These are phyloP conservation scores for Tulasnella sp. DNA, from an alignment of 768 basidiomycete genomes.

Conservation along the genomic window DNA sequence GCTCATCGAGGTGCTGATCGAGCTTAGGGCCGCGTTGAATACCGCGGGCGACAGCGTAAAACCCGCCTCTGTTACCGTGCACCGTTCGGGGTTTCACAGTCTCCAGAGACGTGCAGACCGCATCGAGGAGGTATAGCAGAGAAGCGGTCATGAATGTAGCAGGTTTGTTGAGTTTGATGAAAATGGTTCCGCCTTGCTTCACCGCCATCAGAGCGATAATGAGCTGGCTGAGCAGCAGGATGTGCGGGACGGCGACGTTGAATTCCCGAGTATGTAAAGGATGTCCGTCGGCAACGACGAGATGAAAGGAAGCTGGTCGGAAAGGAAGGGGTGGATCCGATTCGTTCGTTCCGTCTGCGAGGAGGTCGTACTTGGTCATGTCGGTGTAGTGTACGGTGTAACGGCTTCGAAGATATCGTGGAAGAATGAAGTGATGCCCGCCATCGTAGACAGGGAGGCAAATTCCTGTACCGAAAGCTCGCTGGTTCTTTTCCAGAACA, in stretches of 20 bases:
- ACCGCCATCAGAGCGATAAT: neutral
- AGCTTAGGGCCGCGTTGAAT: neutral
- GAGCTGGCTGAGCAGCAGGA: neutral
- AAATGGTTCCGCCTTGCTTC: neutral
- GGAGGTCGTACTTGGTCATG: neutral
- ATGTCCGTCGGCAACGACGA: neutral
- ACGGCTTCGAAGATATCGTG: neutral
- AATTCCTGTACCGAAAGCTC: neutral
- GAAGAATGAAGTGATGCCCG: neutral
- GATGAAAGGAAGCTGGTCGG: neutral
- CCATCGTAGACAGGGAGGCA: neutral
- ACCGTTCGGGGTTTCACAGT: neutral
- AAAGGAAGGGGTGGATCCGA: neutral
- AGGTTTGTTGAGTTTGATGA: neutral
- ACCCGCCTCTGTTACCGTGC: neutral
- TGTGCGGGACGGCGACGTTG: neutral
- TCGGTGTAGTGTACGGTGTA: constrained; percentile 1
- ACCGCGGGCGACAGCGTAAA: constrained; percentile 1
- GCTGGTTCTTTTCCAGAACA: neutral
- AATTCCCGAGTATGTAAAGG: neutral
- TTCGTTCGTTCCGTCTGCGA: neutral
- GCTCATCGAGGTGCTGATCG: neutral
- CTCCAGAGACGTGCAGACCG: neutral
- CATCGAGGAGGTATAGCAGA: neutral
- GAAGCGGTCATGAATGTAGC: neutral